These are phyloP conservation scores for Calocybe gambosa DNA, from an alignment of 1,284 basidiomycete genomes.

Conservation along the genomic window DNA sequence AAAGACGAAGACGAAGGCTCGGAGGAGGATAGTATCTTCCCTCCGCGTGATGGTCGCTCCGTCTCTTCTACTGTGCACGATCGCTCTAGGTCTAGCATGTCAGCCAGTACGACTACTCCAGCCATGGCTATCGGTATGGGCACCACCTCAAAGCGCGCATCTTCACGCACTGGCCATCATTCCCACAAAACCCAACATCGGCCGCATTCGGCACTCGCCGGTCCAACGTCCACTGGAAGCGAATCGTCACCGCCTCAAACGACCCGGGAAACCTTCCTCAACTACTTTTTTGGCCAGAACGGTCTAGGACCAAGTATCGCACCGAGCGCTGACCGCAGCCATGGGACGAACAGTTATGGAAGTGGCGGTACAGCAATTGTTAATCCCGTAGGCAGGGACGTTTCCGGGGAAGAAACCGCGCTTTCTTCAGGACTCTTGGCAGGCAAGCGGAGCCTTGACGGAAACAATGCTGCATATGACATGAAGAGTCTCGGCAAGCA, in stretches of 20 bases:
- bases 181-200: constrained; percentile 21
- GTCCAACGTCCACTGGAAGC: constrained; percentile 23
- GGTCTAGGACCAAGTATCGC: constrained; percentile 60
- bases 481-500: constrained; percentile 99
- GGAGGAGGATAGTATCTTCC: constrained; percentile 51
- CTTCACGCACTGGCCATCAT: constrained; percentile 28
- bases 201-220: constrained; percentile 28
- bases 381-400: constrained; percentile 50
- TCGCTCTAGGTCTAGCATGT: constrained; percentile 43
- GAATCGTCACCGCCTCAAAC: constrained; percentile 38
- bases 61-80: constrained; percentile 80
- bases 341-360: constrained; percentile 6
- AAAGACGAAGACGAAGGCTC: constrained; percentile 56
- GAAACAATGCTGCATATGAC: constrained; percentile 85
- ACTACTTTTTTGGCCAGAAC: constrained; percentile 92
- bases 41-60: constrained; percentile 60
- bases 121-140: constrained; percentile 19
- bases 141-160: constrained; percentile 32
- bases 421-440: constrained; percentile 57
- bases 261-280: constrained; percentile 86
- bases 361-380: constrained; percentile 23
- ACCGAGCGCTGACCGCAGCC: constrained; percentile 36
- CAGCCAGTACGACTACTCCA: constrained; percentile 23
- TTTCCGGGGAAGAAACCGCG: constrained; percentile 45
- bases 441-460: constrained; percentile 63